Evolutionary conservation across 345 rosid species (phyloP).

Genomic region (Eutrema heterophyllum): DNA sequence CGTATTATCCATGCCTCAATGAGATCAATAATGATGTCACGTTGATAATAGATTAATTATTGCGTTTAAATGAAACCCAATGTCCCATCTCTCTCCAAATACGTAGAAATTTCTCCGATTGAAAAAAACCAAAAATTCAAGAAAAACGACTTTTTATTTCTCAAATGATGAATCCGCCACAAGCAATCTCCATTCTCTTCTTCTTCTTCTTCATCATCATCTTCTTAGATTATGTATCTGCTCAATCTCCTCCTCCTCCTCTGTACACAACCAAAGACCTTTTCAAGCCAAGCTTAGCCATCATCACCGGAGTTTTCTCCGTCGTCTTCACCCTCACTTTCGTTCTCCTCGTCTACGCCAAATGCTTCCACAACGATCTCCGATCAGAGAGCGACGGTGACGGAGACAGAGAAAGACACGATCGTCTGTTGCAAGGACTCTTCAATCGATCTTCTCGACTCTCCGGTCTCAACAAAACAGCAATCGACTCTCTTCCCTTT

Average conservation of each 20-base stretch:
- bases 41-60: slow-evolving; percentile 8
- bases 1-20: slow-evolving; percentile 6
- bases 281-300: slow-evolving; percentile 73
- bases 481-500: slow-evolving; percentile 80
- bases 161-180: slow-evolving; percentile 12
- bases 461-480: slow-evolving; percentile 75
- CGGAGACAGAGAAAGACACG: background rate
- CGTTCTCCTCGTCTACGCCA: slow-evolving; percentile 61
- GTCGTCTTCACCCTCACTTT: slow-evolving; percentile 60
- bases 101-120: background rate
- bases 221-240: slow-evolving; percentile 17
- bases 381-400: slow-evolving; percentile 19
- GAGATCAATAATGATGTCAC: slow-evolving; percentile 18
- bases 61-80: background rate
- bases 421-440: slow-evolving; percentile 29
- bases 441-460: slow-evolving; percentile 38
- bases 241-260: slow-evolving; percentile 17
- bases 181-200: slow-evolving; percentile 13
- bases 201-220: background rate
- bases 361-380: slow-evolving; percentile 47
- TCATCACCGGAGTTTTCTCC: slow-evolving; percentile 63
- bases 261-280: slow-evolving; percentile 19
- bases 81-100: slow-evolving; percentile 3
- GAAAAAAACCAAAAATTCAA: background rate
- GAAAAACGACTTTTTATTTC: background rate